These are phyloP conservation scores for Besnoitia besnoiti DNA, from an alignment of 169 alveolate genomes.

Conservation along the genomic window DNA sequence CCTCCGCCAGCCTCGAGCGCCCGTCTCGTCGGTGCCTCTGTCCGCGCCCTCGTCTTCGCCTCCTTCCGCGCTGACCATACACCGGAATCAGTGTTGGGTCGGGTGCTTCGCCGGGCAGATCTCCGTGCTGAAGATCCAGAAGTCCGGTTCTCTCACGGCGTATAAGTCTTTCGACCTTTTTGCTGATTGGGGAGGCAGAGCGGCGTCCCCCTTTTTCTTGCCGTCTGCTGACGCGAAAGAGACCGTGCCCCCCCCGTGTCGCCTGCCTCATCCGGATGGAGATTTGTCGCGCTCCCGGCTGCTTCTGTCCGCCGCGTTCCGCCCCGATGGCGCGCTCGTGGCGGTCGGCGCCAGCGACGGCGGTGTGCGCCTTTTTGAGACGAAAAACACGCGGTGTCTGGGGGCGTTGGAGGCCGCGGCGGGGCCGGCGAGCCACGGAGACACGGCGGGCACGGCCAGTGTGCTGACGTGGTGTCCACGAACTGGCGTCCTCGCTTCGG, in stretches of 20 bases:
- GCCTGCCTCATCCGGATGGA: conserved; percentile 7
- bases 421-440: background rate
- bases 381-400: background rate
- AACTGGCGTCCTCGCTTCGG: background rate
- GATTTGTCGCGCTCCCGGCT: background rate
- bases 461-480: background rate
- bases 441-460: background rate
- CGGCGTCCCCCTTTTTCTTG: too few species aligned
- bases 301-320: background rate
- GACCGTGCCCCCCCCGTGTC: background rate
- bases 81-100: conserved; percentile 26
- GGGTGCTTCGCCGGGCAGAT: background rate
- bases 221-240: background rate
- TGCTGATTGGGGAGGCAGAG: background rate
- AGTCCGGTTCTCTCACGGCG: background rate
- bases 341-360: conserved; percentile 1
- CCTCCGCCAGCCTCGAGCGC: background rate
- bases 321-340: conserved; percentile 18
- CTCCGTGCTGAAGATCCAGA: background rate
- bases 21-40: background rate
- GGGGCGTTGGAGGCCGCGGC: background rate
- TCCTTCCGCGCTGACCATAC: background rate
- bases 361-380: background rate
- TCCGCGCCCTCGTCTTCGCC: background rate
- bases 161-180: background rate